Conservation (phyloP, 1,284 basidiomycete species). For the Ceratobasidium sp. region DNA sequence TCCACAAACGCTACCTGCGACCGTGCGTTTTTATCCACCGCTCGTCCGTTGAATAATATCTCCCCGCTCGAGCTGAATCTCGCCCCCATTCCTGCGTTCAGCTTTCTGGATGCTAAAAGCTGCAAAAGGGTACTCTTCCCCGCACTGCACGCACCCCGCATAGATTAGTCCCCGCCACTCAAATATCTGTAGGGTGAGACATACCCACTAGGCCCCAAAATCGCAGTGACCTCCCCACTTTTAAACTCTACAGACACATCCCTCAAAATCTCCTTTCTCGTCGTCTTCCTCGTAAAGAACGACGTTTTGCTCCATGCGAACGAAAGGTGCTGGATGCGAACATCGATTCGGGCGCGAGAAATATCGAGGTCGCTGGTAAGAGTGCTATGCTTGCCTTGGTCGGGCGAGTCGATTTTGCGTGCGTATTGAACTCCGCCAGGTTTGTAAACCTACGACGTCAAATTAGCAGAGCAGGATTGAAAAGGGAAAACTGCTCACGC, state of each 20-base stretch:
- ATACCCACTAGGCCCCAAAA: slow-evolving; percentile 51
- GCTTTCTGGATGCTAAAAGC: slow-evolving; percentile 56
- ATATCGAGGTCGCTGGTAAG: slow-evolving; percentile 54
- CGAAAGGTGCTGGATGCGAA: slow-evolving; percentile 52
- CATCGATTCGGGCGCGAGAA: slow-evolving; percentile 54
- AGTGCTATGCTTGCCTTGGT: slow-evolving; percentile 47
- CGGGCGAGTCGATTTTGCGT: slow-evolving; percentile 51
- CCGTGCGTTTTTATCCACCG: slow-evolving; percentile 49
- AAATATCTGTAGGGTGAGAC: background rate
- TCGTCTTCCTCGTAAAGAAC: background rate
- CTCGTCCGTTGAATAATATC: slow-evolving; percentile 54
- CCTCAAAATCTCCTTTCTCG: slow-evolving; percentile 54
- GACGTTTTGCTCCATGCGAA: slow-evolving; percentile 54
- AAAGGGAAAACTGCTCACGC: slow-evolving; percentile 45
- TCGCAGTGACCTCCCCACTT: slow-evolving; percentile 59
- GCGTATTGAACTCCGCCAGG: slow-evolving; percentile 59
- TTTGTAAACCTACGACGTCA: slow-evolving; percentile 49
- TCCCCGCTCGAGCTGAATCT: slow-evolving; percentile 53
- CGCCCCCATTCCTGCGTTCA: slow-evolving; percentile 54
- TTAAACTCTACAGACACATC: slow-evolving; percentile 58
- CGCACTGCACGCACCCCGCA: slow-evolving; percentile 55
- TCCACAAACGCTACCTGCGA: slow-evolving; percentile 62
- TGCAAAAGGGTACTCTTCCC: slow-evolving; percentile 62
- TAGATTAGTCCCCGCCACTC: background rate
- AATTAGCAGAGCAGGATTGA: background rate